Conservation (phyloP, 1,284 basidiomycete species). For the Abortiporus biennis region DNA sequence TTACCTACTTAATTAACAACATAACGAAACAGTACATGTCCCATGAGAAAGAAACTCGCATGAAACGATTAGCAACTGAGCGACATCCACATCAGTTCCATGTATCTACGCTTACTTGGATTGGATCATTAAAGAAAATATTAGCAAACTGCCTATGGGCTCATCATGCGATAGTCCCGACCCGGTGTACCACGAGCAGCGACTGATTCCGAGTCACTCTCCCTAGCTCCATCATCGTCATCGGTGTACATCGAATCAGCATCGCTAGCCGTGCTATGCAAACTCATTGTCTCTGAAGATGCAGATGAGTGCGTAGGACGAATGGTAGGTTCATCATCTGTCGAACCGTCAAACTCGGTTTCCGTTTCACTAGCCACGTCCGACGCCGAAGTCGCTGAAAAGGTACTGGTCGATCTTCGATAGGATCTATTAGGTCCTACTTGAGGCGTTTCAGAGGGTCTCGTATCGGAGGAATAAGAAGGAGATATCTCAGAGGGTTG, state of each 20-base stretch:
- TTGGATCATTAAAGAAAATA: no score
- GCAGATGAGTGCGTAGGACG: conserved; percentile 38
- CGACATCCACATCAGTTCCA: no score
- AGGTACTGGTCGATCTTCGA: conserved; percentile 18
- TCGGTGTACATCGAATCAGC: conserved; percentile 23
- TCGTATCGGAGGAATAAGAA: conserved; percentile 6
- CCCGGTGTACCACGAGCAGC: background rate
- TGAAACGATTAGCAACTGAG: no score
- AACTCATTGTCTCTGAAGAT: conserved; percentile 31
- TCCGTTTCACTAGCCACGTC: conserved; percentile 34
- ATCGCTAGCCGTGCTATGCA: conserved; percentile 27
- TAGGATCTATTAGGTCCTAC: conserved; percentile 16
- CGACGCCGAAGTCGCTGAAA: conserved; percentile 19
- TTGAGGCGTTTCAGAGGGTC: conserved; percentile 14
- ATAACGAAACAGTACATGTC: no score
- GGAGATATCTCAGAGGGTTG: background rate
- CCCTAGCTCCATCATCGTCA: conserved; percentile 17
- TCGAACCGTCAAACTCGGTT: conserved; percentile 46
- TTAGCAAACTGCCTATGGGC: background rate
- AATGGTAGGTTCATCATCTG: conserved; percentile 75
- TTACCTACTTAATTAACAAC: no score
- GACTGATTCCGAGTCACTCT: conserved; percentile 8
- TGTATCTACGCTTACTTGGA: no score
- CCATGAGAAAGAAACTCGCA: no score
- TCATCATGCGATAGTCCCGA: background rate